Base-by-base conservation (phyloP, 139 green algal species). In the Closterium sp. region DNA sequence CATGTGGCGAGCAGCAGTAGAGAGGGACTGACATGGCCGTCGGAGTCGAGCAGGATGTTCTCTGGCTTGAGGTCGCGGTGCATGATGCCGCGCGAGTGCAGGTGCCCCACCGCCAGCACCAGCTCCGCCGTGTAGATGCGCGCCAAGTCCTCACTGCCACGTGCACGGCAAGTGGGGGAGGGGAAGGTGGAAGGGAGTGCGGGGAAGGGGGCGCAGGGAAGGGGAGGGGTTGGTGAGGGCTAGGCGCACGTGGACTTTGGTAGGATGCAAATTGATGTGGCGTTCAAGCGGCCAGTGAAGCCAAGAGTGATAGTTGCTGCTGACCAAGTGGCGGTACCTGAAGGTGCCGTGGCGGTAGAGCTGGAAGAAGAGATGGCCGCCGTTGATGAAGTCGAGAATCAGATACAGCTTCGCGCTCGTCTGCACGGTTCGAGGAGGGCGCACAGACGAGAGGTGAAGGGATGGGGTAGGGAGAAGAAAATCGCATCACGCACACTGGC, bases 311-410 rank as follows among this genome's bases (percentile, higher is more conserved):
- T n/a, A 62, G 42, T 62, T 62, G 42, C 42, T 62, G 42, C 42
- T 7, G 42, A n/a, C n/a, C n/a, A n/a, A n/a, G 85, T 30, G 89
- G 32, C 29, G 28, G 32, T 28, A 93, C 90, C 32, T 90, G 86
- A 95, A 95, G 21, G 85, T 94, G 30, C 94, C 94, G 89, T 97
- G 94, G n/a, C 96, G 94, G 92, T 99, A 99, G 29, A 99, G 96
- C 94, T 99, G 97, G 95, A 98, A 99, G 96, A 99, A 99, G 9
- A 99, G 96, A 91, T 99, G 98, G 9, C 98, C 98, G 4, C 98
- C 98, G 93, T 99, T 99, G 92, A 99, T 97, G 92, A 99, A 99
- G 93, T 99, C 98, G 34, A 99, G 94, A 10, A 99, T 95, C 90
- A 99, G 95, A 95, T 99, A 99, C 45, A 99, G 96, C 96, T 99